These are phyloP conservation scores for Adansonia madagascariensis DNA, from an alignment of 441 rosid species.

Conservation along the genomic window DNA sequence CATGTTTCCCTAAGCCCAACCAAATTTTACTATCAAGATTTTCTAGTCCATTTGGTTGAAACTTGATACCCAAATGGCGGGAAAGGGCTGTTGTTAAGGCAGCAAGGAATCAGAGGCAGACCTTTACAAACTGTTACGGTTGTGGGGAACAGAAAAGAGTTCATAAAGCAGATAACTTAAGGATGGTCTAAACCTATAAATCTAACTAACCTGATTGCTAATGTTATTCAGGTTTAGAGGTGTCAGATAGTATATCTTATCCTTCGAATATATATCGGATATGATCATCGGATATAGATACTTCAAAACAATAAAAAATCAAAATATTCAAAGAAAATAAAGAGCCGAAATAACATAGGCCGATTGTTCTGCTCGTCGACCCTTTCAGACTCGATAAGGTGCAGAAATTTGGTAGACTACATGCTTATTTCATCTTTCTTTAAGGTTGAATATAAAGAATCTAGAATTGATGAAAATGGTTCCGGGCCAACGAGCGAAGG, in stretches of 20 bases:
- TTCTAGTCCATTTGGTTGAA: constrained; percentile 29
- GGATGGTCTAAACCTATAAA: constrained; percentile 36
- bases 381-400: constrained; percentile 37
- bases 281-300: no score
- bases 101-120: constrained; percentile 45
- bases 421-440: not conserved
- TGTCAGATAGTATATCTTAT: no score
- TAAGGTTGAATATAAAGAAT: no score
- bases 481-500: no score
- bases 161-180: constrained; percentile 22
- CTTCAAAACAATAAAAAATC: no score
- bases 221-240: no score
- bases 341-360: no score
- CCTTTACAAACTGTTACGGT: constrained; percentile 32
- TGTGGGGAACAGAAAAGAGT: constrained; percentile 45
- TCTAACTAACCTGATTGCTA: constrained; percentile 27
- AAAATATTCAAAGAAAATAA: not conserved
- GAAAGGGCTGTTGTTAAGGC: constrained; percentile 32
- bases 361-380: constrained; percentile 37
- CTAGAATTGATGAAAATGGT: no score
- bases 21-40: no score
- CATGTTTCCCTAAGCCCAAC: not conserved
- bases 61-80: constrained; percentile 33
- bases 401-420: constrained; percentile 39
- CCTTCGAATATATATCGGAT: no score